A percentile compares a stretch with the other conserved stretches of the same genome.
Conservation (phyloP, 176 grass and related monocot genomes). For the Juncus effusus region DNA sequence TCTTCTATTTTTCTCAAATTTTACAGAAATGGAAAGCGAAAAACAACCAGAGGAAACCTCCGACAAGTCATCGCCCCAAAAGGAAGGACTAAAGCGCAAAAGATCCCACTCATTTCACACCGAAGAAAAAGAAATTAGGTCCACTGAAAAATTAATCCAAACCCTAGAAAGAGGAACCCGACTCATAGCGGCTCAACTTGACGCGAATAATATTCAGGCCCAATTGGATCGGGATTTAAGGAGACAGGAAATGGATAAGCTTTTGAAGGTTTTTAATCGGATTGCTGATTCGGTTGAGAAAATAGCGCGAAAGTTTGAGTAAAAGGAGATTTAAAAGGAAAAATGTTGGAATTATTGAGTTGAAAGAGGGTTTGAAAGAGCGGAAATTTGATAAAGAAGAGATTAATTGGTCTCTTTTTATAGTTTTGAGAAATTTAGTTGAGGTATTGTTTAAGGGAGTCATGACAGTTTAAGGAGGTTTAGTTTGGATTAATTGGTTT, state of each 20-base stretch:
- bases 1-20: background rate
- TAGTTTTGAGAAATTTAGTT: no score
- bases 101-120: conserved; percentile 5
- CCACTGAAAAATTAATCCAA: conserved; percentile 5
- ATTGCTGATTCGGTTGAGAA: conserved; percentile 17
- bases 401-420: no score
- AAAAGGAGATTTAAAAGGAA: background rate
- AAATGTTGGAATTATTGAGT: no score
- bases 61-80: background rate
- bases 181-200: conserved; percentile 23
- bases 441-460: background rate
- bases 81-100: conserved; percentile 15
- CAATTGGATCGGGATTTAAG: conserved; percentile 16
- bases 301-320: conserved; percentile 19
- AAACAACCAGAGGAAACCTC: conserved; percentile 7
- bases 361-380: no score
- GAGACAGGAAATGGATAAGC: conserved; percentile 10
- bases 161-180: conserved; percentile 20
- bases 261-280: conserved; percentile 18
- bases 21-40: conserved; percentile 6
- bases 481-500: background rate
- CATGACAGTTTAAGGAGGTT: background rate
- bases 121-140: background rate
- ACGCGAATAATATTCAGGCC: conserved; percentile 18
- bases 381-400: no score